These are phyloP conservation scores for Aspergillus ostianus DNA, from an alignment of 495 filamentous ascomycete species.

Conservation along the genomic window DNA sequence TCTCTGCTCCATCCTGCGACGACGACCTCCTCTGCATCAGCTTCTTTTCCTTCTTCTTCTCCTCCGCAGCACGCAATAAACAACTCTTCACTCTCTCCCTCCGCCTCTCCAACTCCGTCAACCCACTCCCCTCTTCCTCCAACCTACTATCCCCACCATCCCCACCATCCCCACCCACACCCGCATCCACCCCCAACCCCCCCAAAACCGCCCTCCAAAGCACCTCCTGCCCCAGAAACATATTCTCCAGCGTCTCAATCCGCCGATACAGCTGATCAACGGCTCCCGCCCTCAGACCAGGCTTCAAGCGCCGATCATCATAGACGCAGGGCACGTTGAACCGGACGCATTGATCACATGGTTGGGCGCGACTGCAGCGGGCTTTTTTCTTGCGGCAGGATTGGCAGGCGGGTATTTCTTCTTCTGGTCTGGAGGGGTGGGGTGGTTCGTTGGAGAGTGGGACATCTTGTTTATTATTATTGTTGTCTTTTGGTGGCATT, in stretches of 20 bases:
- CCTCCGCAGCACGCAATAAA: too few relatives aligned
- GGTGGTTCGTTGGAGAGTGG: not conserved
- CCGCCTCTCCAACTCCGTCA: not conserved
- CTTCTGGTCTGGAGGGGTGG: slow-evolving; percentile 15
- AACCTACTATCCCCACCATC: not conserved
- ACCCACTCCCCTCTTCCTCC: too few relatives aligned
- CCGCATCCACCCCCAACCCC: not conserved
- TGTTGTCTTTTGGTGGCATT: too few relatives aligned
- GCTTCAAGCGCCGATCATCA: slow-evolving; percentile 34
- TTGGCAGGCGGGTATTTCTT: slow-evolving; percentile 33
- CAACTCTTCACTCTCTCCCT: too few relatives aligned
- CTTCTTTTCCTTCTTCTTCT: too few relatives aligned
- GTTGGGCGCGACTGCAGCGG: slow-evolving; percentile 37
- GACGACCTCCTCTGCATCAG: too few relatives aligned
- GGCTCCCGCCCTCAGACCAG: slow-evolving; percentile 39
- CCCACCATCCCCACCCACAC: not conserved
- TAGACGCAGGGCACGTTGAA: slow-evolving; percentile 35
- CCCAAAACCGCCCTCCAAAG: slow-evolving; percentile 28
- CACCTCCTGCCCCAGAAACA: slow-evolving; percentile 32
- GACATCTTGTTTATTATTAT: not conserved
- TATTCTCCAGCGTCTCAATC: slow-evolving; percentile 32
- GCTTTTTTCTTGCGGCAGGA: slow-evolving; percentile 43
- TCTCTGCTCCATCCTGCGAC: too few relatives aligned
- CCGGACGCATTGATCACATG: slow-evolving; percentile 36
- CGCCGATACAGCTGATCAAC: slow-evolving; percentile 40